phyloP scores from a whole-genome alignment of 2,329 filamentous ascomycete species.

The Eutypella sp. region DNA sequence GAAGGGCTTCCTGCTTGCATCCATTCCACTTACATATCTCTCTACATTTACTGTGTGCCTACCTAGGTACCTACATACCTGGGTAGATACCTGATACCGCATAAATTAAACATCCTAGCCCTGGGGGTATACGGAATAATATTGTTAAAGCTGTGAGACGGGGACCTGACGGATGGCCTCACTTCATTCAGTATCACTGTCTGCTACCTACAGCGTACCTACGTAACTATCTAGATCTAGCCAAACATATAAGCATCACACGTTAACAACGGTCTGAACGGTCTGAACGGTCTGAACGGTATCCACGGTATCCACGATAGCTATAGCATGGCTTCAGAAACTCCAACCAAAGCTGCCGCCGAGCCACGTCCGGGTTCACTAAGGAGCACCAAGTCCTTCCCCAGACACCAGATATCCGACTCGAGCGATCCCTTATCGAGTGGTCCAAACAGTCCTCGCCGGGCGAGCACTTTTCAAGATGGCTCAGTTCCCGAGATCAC shows the following conservation, averaged over 20 bases:
- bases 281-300: no score
- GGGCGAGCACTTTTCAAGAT: slow-evolving; percentile 44
- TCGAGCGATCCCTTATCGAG: slow-evolving; percentile 27
- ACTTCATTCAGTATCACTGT: no score
- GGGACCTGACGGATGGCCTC: no score
- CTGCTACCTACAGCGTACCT: no score
- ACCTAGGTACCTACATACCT: neutral
- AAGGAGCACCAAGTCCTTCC: slow-evolving; percentile 23
- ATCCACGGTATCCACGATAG: neutral
- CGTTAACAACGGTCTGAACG: no score
- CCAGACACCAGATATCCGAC: slow-evolving; percentile 18
- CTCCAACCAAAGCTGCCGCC: slow-evolving; percentile 17
- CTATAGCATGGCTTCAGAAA: slow-evolving; percentile 18
- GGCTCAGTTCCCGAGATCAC: slow-evolving; percentile 26
- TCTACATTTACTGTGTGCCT: neutral
- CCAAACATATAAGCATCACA: no score
- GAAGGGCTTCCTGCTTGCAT: no score
- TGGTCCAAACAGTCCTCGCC: no score
- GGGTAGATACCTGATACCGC: neutral
- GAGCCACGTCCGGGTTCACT: slow-evolving; percentile 21
- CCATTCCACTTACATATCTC: no score
- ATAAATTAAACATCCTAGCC: neutral
- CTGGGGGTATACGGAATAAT: no score
- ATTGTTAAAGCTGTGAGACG: neutral
- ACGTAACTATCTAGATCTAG: no score